Percentiles rank a stretch among this genome's conserved stretches.
These are phyloP conservation scores for Komagataella populi DNA, from an alignment of 805 yeast genomes.

Conservation along the genomic window DNA sequence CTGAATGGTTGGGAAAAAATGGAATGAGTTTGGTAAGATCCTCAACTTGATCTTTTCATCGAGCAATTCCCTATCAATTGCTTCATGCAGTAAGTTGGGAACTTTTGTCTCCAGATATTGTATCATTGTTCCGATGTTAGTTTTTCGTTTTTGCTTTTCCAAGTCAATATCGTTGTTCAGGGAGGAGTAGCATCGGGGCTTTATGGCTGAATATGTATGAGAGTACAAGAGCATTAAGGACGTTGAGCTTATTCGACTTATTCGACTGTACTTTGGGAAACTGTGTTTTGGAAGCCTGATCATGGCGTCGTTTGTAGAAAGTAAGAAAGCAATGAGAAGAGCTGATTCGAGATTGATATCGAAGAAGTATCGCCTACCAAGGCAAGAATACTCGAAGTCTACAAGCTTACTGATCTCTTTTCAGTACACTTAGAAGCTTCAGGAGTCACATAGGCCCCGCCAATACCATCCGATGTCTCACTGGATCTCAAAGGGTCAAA, in stretches of 20 bases:
- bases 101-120: conserved; percentile 31
- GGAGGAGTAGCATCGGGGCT: background rate
- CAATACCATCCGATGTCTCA: background rate
- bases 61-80: conserved; percentile 29
- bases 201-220: background rate
- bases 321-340: background rate
- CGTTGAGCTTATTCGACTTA: background rate
- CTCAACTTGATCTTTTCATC: conserved; percentile 35
- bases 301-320: background rate
- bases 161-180: conserved; percentile 1
- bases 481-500: background rate
- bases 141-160: conserved; percentile 18
- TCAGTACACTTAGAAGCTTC: background rate
- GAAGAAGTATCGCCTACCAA: background rate
- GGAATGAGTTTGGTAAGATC: conserved; percentile 40
- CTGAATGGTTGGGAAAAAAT: conserved; percentile 39
- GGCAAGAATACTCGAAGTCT: too few species aligned
- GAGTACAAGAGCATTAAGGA: background rate
- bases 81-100: conserved; percentile 33
- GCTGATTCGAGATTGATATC: background rate
- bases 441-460: too few species aligned
- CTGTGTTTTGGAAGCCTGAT: background rate
- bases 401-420: background rate
- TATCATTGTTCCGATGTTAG: conserved; percentile 42
- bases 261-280: background rate